Evolutionary conservation across 805 yeast genomes (phyloP), one percentile per base, ranked within the genome.

Genomic region (Candida insectorum): DNA sequence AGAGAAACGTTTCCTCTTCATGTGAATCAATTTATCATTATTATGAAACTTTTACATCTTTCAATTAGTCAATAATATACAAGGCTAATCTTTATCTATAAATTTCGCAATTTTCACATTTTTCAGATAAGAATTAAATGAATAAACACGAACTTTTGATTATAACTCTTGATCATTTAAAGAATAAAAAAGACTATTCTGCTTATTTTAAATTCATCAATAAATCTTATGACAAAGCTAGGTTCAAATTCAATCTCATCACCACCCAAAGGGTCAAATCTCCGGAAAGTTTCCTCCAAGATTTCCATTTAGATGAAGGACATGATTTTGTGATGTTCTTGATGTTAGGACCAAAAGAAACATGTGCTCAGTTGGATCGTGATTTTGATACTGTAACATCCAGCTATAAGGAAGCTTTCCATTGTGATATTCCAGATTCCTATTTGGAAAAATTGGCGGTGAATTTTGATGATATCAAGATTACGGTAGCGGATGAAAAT

Each of bases 171-270:
- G 15, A 28, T 9, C 15, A 18, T 12, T 26, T 34, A 10, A 5
- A 8, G 5, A 12, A 8, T 11, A 21, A 14, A 6, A 5, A 24
- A 11, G 33, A 34, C 18, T 28, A 30, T 17, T 15, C 25, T n/a
- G 22, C 33, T 8, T 35, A 36, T 33, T 28, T 20, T 21, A 31
- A 22, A 19, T 39, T 71, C n/a, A 51, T 77, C 36, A 77, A 77
- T 47, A 58, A 62, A 34, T 76, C 77, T 1, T 77, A 76, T 49
- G 57, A 68, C 39, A 71, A 68, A 38, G 71, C 73, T 7, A 54
- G 71, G 36, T 62, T 39, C 49, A 63, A 62, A 41, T 77, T 56
- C 44, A 58, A 62, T 1, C 47, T 73, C 6, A 62, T 77, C 13
- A 40, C 44, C 11, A 54, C 71, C 0, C 54, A 64, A 4, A 56